Evolutionary conservation across 2,329 filamentous ascomycete species (phyloP).

Genomic region (Verticillium dahliae): DNA sequence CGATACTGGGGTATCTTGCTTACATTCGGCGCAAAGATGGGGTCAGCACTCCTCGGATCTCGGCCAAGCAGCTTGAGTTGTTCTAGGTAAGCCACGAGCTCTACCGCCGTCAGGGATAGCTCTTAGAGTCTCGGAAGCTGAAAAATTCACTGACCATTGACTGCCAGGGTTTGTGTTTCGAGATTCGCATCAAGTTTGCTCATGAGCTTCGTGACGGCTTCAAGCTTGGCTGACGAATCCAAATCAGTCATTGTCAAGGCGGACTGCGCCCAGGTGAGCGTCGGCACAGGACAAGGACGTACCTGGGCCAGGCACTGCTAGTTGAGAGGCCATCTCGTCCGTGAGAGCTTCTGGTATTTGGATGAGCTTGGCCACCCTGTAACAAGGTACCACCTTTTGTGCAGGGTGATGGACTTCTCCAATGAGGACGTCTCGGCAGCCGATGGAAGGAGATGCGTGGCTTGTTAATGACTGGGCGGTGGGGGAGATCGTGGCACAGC

Average conservation of each 20-base stretch:
- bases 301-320: neutral
- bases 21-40: constrained; percentile 79
- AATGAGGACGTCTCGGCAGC: neutral
- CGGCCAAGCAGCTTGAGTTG: constrained; percentile 76
- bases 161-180: constrained; percentile 47
- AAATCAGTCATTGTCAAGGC: constrained; percentile 8
- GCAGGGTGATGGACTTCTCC: neutral
- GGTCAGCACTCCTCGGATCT: constrained; percentile 63
- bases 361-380: neutral
- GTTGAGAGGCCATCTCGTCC: neutral
- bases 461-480: neutral
- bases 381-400: neutral
- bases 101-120: constrained; percentile 31
- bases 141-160: neutral
- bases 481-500: neutral
- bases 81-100: constrained; percentile 54
- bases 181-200: constrained; percentile 57
- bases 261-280: constrained; percentile 5
- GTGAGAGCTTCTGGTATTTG: neutral
- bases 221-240: constrained; percentile 51
- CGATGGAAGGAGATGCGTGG: neutral
- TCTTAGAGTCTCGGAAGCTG: neutral
- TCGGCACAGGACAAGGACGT: neutral
- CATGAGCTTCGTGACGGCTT: constrained; percentile 61
- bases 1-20: constrained; percentile 12